Evolutionary conservation across 169 alveolate genomes (phyloP), one percentile per base, ranked within the genome.

Genomic region (Cryptosporidium muris): DNA sequence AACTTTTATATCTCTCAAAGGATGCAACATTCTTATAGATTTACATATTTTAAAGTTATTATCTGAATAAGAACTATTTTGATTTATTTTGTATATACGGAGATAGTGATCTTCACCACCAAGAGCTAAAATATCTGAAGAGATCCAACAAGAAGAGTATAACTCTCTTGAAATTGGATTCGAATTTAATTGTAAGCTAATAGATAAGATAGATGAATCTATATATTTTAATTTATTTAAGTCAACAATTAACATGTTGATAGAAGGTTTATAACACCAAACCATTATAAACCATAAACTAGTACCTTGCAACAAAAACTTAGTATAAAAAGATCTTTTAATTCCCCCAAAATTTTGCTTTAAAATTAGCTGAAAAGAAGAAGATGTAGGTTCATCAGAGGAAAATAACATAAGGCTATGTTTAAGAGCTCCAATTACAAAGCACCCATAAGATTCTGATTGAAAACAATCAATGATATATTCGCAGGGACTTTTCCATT

Each of bases 51-150:
- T 25, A 25, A 25, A 25, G 0, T 25, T 25, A 25, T 25, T 0
- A 25, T 25, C 25, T 74, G 67, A n/a, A 74, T 14, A n/a, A 74
- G 49, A 52, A 4, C 16, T 54, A 66, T 66, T 45, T 42, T 43
- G n/a, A 51, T 54, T 1, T 16, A n/a, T 4, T 12, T 74, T 63
- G 48, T 53, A 74, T 11, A 74, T 45, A 45, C 85, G 54, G 8
- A 74, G 37, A 36, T 43, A 58, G 9, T 74, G 85, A 45, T 74
- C 85, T 54, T 74, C 85, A 12, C 85, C 85, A 25, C 85, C 85
- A 7, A 74, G 9, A 3, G 45, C 40, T 14, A 74, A 63, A 16
- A 43, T 60, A 6, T 11, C 25, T 9, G 54, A 9, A 14, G 37
- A 47, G 40, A 74, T n/a, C 85, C 85, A 74, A 42, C 60, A 52